These are phyloP conservation scores for Syzygium malaccense DNA, from an alignment of 441 rosid species.

Conservation along the genomic window DNA sequence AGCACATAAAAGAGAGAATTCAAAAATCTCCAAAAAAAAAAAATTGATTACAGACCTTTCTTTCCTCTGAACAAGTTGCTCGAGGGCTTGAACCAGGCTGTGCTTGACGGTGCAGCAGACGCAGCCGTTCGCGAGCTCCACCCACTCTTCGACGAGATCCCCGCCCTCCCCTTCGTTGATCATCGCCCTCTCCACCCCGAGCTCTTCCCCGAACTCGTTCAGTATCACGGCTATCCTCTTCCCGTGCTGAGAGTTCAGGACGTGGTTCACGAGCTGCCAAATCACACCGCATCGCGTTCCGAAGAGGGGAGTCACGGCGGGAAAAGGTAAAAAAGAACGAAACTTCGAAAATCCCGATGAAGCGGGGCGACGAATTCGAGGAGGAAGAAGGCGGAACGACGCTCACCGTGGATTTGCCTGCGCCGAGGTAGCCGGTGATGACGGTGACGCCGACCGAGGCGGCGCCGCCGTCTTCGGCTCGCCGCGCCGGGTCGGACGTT, in stretches of 20 bases:
- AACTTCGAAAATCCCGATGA: neutral
- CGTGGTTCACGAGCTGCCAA: conserved; percentile 69
- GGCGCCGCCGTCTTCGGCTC: conserved; percentile 11
- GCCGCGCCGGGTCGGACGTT: neutral
- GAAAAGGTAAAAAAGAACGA: neutral
- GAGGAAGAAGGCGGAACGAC: neutral
- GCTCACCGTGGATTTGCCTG: conserved; percentile 90
- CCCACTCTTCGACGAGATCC: conserved; percentile 92
- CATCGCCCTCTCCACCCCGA: conserved; percentile 97
- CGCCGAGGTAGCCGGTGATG: conserved; percentile 92
- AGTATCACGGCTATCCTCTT: conserved; percentile 87
- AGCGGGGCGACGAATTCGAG: neutral
- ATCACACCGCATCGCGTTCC: neutral
- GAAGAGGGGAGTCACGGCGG: neutral
- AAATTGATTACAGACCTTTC: conserved; percentile 31
- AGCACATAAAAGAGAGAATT: neutral
- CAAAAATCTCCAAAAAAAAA: neutral
- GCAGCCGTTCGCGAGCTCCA: conserved; percentile 90
- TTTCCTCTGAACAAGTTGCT: conserved; percentile 85
- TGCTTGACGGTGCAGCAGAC: conserved; percentile 93
- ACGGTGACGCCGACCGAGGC: conserved; percentile 71
- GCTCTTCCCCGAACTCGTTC: conserved; percentile 97
- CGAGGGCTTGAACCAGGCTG: conserved; percentile 87
- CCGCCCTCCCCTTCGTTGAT: conserved; percentile 90
- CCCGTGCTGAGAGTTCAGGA: conserved; percentile 77